Evolutionary conservation across 176 grass and related monocot species (phyloP).

Genomic region (Bolboschoenus planiculmis): DNA sequence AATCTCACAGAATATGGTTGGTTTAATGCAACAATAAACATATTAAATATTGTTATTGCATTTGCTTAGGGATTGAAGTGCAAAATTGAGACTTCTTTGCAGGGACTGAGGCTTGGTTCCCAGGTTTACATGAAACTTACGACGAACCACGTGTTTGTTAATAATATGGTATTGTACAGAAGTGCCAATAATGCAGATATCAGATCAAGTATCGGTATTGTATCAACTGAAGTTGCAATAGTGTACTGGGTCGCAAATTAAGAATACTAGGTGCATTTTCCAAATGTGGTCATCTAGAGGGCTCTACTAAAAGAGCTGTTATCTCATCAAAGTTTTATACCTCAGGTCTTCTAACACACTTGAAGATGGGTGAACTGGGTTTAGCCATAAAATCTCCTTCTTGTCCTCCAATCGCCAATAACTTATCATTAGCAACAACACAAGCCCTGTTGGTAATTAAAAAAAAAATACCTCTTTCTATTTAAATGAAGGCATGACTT

Average conservation of each 20-base stretch:
- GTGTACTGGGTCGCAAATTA: not conserved
- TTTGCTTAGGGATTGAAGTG: not conserved
- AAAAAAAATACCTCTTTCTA: constrained; percentile 14
- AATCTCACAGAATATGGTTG: not conserved
- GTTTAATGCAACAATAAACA: not conserved
- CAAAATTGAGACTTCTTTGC: not conserved
- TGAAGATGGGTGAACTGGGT: constrained; percentile 97
- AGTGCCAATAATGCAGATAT: not conserved
- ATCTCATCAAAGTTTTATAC: constrained; percentile 32
- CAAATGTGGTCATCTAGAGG: not conserved
- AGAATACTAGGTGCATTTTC: not conserved
- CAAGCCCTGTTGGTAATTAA: constrained; percentile 59
- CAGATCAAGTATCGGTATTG: not conserved
- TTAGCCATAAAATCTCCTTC: constrained; percentile 99
- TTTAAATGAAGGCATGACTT: not conserved
- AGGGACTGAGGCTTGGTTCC: not conserved
- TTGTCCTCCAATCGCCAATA: constrained; percentile 91
- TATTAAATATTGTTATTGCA: not conserved
- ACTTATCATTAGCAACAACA: constrained; percentile 91
- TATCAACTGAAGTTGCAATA: not conserved
- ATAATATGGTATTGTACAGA: not conserved
- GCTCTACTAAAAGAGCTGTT: not conserved
- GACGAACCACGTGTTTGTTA: not conserved
- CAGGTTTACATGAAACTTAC: not conserved
- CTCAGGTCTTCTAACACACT: constrained; percentile 90